A percentile compares a stretch with the other conserved stretches of the same genome.
phyloP scores from a whole-genome alignment of 1,139 yeast genomes.

The Hansenula sp. region DNA sequence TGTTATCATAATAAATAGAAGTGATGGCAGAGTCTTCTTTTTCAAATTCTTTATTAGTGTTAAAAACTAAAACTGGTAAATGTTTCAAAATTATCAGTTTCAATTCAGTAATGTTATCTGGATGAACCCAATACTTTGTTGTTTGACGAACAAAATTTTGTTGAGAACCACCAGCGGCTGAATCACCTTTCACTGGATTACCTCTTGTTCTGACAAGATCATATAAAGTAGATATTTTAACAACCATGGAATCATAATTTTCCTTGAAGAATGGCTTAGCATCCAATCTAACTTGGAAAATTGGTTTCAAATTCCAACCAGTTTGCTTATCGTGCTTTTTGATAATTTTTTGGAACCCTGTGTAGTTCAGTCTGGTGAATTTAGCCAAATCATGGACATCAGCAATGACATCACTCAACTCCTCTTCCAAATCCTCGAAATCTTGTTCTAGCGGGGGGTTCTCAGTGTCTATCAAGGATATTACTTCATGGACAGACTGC shows the following conservation, averaged over 20 bases:
- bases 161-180: constrained; percentile 95
- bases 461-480: constrained; percentile 41
- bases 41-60: constrained; percentile 93
- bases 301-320: constrained; percentile 77
- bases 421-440: constrained; percentile 88
- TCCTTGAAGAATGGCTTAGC: constrained; percentile 95
- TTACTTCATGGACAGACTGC: constrained; percentile 58
- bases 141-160: constrained; percentile 98
- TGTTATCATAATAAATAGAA: constrained; percentile 90
- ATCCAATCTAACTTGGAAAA: constrained; percentile 87
- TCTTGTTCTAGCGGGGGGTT: constrained; percentile 61
- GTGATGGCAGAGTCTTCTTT: constrained; percentile 94
- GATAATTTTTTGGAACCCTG: constrained; percentile 93
- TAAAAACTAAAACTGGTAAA: constrained; percentile 93
- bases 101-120: constrained; percentile 96
- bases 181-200: constrained; percentile 89
- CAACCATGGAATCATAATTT: constrained; percentile 85
- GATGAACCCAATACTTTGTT: constrained; percentile 98
- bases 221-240: constrained; percentile 81
- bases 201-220: constrained; percentile 95
- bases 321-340: constrained; percentile 96
- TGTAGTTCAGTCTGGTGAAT: constrained; percentile 86
- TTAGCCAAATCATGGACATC: constrained; percentile 97
- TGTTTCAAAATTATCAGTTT: constrained; percentile 90
- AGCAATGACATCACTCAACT: constrained; percentile 87